Base-by-base conservation (phyloP, 306 rosid species). In the Rosa persica region DNA sequence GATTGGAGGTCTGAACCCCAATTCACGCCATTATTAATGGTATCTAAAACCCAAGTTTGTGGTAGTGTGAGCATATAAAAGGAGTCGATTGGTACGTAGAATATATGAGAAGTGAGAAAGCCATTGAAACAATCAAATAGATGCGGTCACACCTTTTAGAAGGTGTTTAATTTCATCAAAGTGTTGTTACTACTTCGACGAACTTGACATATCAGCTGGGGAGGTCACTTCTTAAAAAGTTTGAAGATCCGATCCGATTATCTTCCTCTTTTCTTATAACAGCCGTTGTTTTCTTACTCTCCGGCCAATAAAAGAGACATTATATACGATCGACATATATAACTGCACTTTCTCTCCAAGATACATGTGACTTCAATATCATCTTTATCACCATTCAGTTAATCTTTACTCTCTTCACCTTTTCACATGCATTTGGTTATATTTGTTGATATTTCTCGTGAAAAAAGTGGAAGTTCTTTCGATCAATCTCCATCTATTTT, bases 351-450 rank as follows among this genome's bases (percentile, higher is more conserved):
- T 25, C 20, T 62, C n/a, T 64, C 22, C 69, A 5, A 64, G 69
- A 64, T 64, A 34, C 71, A 9, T 38, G 71, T 66, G 71, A 66
- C 71, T 38, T 3, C 27, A 66, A 17, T 62, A 34, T 64, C 10
- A 36, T 64, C 22, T 64, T 64, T 15, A 38, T 39, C 12, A 66
- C 44, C 25, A 66, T 39, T 66, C 71, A 38, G 12, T 17, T 65
- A 36, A 38, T 65, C 46, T 36, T 5, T 66, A 38, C 22, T 19
- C 23, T 17, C 71, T 3, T 66, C 15, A 8, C 71, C 19, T 66
- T 39, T 66, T 19, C 71, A 66, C 71, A 38, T 66, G 71, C 71
- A 66, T 19, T 36, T 39, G 71, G 25, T 38, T 66, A 38, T 66
- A 38, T 17, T 57, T 8, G 46, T 57, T n/a, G 6, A 57, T 57